Evolutionary conservation across 805 yeast species (phyloP), one percentile per base, ranked within the genome.

Genomic region (Candida suzukii): DNA sequence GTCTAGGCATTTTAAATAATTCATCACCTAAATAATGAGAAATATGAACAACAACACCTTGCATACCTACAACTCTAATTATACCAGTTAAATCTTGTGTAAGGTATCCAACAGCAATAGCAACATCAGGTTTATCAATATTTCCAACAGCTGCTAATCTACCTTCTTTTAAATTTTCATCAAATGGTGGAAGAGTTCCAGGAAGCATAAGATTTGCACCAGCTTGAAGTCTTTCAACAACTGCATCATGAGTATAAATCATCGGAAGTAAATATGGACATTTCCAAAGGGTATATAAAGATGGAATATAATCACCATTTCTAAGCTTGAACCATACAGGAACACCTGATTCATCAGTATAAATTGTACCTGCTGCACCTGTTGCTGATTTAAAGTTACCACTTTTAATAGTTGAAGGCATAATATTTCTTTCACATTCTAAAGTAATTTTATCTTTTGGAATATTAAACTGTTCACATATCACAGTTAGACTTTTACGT

Each of bases 131-230:
- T 19, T 68, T 56, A 14, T 72, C 69, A 24, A 70, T 65, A 46
- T 77, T 75, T 0, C 81, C 87, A 21, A 91, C 70, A 1, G 84
- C 95, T 17, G 88, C 95, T 3, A 86, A 54, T 0, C 70, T 53
- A 0, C 88, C 95, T 36, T 61, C 62, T 3, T 47, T 51, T 5
- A 74, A 66, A 4, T 70, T 49, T 0, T 48, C 35, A 37, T 81
- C 85, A 50, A 83, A 80, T 2, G 81, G 81, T 0, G 78, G 75
- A 4, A 72, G 54, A 5, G 78, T 71, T 0, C 95, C 95, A 3
- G 88, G 84, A 27, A 83, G 66, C 88, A 84, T 83, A 46, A 85
- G 61, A 51, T 84, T 74, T 0, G 98, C 96, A 12, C 97, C 96
- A 43, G 76, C 76, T 26, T 70, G 63, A n/a, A 88, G 62, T 12